Base-by-base conservation (phyloP, 345 rosid genomes). In the Corymbia maculata region DNA sequence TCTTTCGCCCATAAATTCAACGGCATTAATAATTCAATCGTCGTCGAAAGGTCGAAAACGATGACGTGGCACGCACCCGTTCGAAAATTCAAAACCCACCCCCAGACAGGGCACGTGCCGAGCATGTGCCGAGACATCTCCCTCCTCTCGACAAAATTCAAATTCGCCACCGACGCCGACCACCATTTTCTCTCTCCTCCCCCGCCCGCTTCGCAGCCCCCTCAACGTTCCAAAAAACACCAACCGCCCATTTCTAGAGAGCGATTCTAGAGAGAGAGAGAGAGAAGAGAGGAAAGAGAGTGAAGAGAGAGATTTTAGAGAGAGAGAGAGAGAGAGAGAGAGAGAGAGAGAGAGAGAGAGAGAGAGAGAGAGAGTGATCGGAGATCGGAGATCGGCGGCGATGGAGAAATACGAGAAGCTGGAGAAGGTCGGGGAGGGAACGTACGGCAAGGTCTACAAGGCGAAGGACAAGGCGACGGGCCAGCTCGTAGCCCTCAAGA, bases 351-450 rank as follows among this genome's bases (percentile, higher is more conserved):
- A 59, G 64, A 59, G 66, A 59, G 68, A 28, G 68, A 70, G 47
- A 51, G 50, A 21, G 50, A 19, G 85, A 87, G 80, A 19, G 12
- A 57, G 87, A 12, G 51, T 2, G 52, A 51, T 7, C 21, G 55
- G 8, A 24, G 80, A 28, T 19, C 49, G 64, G 24, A 59, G 87
- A 28, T 32, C 9, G 55, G 42, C 5, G 55, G 8, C 26, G 26
- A 97, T 97, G 99, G 99, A 97, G 51, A 97, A 97, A 88, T 97
- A 97, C 88, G 99, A 97, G 95, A 97, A 97, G 92, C 93, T 97
- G 17, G 99, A 97, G 95, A 97, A 97, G 92, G 97, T 97, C 0
- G 99, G 99, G 4, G 99, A 97, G 90, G 99, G 99, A 12, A 97
- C 99, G 0, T 96, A 97, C 90, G 99, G 99, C 0, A 97, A 97